These are phyloP conservation scores for Botrytis fabae DNA, from an alignment of 2,329 filamentous ascomycete species.

Conservation along the genomic window DNA sequence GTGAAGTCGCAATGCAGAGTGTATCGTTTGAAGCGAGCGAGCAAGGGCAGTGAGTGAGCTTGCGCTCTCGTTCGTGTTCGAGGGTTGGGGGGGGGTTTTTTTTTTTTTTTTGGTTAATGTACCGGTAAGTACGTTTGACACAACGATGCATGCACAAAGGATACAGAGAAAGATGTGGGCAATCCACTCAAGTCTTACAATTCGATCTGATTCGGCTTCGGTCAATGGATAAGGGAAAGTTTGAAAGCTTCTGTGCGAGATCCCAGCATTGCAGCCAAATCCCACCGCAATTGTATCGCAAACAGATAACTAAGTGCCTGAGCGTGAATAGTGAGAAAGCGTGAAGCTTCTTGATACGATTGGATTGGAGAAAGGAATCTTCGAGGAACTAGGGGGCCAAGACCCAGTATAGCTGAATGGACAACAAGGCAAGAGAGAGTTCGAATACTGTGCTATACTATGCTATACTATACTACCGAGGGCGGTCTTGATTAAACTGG, in stretches of 20 bases:
- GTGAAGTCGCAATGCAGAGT: constrained; percentile 4
- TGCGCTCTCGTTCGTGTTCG: background rate
- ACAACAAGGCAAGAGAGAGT: background rate
- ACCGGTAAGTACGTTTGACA: background rate
- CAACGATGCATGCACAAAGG: constrained; percentile 3
- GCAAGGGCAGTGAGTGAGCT: background rate
- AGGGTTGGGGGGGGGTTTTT: background rate
- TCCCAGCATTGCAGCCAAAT: background rate
- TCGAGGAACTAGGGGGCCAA: background rate
- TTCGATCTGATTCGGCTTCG: background rate
- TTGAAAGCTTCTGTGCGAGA: background rate
- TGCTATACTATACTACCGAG: background rate
- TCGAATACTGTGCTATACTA: background rate
- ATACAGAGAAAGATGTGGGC: background rate
- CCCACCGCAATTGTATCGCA: background rate
- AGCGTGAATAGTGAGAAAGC: background rate
- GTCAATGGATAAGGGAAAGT: background rate
- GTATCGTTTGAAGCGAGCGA: background rate
- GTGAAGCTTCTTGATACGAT: background rate
- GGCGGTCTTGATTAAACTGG: background rate
- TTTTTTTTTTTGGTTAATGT: background rate
- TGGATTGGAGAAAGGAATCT: background rate
- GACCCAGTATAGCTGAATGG: background rate
- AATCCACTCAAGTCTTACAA: background rate
- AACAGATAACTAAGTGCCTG: background rate